Evolutionary conservation across 306 rosid species (phyloP).

Genomic region (Cicer judaicum): DNA sequence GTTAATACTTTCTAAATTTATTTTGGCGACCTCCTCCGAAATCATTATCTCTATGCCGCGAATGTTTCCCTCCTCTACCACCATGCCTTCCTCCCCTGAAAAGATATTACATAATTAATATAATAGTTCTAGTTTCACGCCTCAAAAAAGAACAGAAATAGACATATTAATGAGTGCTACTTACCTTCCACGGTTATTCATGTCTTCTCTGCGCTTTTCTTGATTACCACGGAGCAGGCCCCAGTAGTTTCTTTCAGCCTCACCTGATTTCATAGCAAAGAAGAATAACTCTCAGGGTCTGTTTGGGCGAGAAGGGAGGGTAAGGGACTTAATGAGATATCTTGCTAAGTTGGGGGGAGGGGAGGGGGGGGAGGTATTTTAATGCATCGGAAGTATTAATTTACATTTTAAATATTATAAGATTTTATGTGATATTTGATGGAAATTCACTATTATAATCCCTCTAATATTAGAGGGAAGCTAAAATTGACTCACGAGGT

Average conservation of each 20-base stretch:
- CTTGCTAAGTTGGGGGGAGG: too few species aligned
- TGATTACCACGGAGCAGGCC: slow-evolving; percentile 70
- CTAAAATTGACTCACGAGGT: too few species aligned
- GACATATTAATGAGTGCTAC: slow-evolving; percentile 4
- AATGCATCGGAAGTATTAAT: too few species aligned
- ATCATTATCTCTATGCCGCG: slow-evolving; percentile 67
- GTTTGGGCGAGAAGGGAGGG: background rate
- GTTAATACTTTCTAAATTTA: slow-evolving; percentile 57
- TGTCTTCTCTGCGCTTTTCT: slow-evolving; percentile 55
- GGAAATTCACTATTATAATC: background rate
- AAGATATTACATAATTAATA: background rate
- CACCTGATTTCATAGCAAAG: slow-evolving; percentile 59
- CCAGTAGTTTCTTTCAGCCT: slow-evolving; percentile 90
- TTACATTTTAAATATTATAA: background rate
- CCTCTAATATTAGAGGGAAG: too few species aligned
- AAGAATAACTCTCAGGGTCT: slow-evolving; percentile 2
- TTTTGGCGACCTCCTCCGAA: slow-evolving; percentile 57
- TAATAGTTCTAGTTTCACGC: background rate
- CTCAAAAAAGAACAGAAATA: background rate
- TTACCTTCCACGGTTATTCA: slow-evolving; percentile 75
- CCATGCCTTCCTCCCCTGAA: slow-evolving; percentile 75
- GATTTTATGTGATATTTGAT: background rate
- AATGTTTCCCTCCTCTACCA: slow-evolving; percentile 66
- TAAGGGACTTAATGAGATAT: background rate
- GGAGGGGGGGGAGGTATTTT: too few species aligned